These are phyloP conservation scores for Schwanniomyces sp. DNA, from an alignment of 805 yeast genomes.

Conservation along the genomic window DNA sequence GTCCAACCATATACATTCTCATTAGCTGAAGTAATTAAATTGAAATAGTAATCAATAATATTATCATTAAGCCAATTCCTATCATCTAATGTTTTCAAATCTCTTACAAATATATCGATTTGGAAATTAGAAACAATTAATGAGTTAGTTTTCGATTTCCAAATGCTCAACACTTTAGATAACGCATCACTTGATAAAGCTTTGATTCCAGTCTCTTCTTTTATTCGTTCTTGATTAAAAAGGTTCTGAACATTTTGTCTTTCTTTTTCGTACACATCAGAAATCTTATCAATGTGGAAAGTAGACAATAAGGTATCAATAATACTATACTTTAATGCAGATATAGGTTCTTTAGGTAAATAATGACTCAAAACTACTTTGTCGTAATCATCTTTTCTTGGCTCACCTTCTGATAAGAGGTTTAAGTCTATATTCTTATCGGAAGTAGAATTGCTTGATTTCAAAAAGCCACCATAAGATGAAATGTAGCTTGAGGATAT, in stretches of 20 bases:
- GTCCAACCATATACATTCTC: constrained; percentile 67
- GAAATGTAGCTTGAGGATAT: neutral
- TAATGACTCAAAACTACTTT: constrained; percentile 15
- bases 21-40: constrained; percentile 45
- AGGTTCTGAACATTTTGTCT: constrained; percentile 3
- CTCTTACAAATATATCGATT: constrained; percentile 65
- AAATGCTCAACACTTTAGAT: constrained; percentile 8
- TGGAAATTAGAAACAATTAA: constrained; percentile 22
- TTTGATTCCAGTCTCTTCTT: constrained; percentile 6
- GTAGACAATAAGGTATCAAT: constrained; percentile 14
- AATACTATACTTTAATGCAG: constrained; percentile 15
- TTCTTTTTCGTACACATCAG: constrained; percentile 4
- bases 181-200: constrained; percentile 12
- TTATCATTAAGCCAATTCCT: constrained; percentile 89
- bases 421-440: neutral
- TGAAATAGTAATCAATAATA: constrained; percentile 79
- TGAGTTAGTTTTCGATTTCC: constrained; percentile 8
- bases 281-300: constrained; percentile 5
- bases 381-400: constrained; percentile 14
- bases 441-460: neutral
- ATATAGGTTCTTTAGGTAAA: constrained; percentile 15
- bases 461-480: neutral
- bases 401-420: neutral
- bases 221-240: constrained; percentile 11
- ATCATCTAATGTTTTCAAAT: constrained; percentile 68